phyloP scores from a whole-genome alignment of 2,329 filamentous ascomycete genomes.

The Tolypocladium cylindrosporum region DNA sequence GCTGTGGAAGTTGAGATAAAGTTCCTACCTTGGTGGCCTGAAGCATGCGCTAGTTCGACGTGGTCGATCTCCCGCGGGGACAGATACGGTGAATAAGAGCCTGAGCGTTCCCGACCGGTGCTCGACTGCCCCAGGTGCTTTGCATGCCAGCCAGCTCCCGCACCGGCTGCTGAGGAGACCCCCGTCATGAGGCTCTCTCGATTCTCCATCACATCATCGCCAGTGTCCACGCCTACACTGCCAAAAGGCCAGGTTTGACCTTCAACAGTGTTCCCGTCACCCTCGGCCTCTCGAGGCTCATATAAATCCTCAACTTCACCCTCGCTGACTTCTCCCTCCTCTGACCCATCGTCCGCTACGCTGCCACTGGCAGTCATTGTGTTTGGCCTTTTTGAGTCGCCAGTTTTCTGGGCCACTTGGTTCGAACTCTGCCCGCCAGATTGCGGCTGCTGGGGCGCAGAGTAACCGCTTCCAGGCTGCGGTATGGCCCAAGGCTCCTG shows the following conservation, averaged over 20 bases:
- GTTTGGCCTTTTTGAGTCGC: not conserved
- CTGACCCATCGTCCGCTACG: slow-evolving; percentile 21
- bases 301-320: slow-evolving; percentile 51
- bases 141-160: not conserved
- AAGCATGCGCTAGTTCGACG: not conserved
- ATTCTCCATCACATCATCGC: not conserved
- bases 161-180: not conserved
- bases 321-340: slow-evolving; percentile 74
- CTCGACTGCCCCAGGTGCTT: not conserved
- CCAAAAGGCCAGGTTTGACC: not conserved
- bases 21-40: not conserved
- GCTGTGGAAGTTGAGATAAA: slow-evolving; percentile 3
- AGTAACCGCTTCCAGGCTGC: not conserved
- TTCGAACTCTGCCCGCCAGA: not conserved
- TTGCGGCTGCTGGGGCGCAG: slow-evolving; percentile 1
- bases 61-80: slow-evolving; percentile 36
- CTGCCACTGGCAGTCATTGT: slow-evolving; percentile 2
- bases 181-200: not conserved
- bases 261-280: not conserved
- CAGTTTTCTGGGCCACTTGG: not conserved
- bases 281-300: slow-evolving; percentile 24
- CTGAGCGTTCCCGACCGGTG: slow-evolving; percentile 30
- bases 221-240: not conserved
- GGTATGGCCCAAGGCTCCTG: slow-evolving; percentile 8
- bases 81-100: slow-evolving; percentile 42